Evolutionary conservation across 169 alveolate species (phyloP).

Genomic region (Eimeria falciformis): DNA sequence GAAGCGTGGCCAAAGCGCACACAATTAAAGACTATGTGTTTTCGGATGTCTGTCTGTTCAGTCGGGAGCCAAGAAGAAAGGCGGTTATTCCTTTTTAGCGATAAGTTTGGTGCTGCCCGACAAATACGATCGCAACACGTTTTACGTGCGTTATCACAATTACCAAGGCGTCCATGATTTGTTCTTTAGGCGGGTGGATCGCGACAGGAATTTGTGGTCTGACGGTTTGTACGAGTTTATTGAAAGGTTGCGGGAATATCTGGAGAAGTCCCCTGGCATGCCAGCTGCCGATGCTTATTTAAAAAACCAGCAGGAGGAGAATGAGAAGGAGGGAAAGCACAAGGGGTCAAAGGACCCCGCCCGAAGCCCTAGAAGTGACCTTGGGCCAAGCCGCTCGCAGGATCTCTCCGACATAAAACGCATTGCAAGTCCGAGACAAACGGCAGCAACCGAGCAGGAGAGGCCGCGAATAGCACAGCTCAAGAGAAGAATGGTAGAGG

Average conservation of each 20-base stretch:
- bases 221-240: slow-evolving; percentile 79
- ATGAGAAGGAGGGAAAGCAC: neutral
- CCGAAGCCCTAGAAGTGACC: neutral
- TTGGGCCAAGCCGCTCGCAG: neutral
- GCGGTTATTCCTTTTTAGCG: slow-evolving; percentile 61
- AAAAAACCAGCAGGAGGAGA: neutral
- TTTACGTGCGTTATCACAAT: slow-evolving; percentile 71
- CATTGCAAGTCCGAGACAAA: slow-evolving; percentile 45
- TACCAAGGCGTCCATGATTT: slow-evolving; percentile 25
- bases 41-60: neutral
- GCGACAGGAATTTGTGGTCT: slow-evolving; percentile 77
- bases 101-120: slow-evolving; percentile 77
- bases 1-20: no score
- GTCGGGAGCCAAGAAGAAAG: slow-evolving; percentile 37
- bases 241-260: slow-evolving; percentile 38
- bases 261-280: neutral
- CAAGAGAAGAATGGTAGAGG: slow-evolving; percentile 56
- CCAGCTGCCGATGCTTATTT: slow-evolving; percentile 1
- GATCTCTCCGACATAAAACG: slow-evolving; percentile 28
- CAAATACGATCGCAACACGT: slow-evolving; percentile 50
- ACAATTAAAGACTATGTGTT: no score
- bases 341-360: neutral
- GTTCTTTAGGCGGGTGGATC: slow-evolving; percentile 69
- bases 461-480: slow-evolving; percentile 49
- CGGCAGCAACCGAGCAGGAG: slow-evolving; percentile 56